A percentile compares a stretch with the other conserved stretches of the same genome.
These are phyloP conservation scores for Quercus wislizeni DNA, from an alignment of 306 rosid species.

Conservation along the genomic window DNA sequence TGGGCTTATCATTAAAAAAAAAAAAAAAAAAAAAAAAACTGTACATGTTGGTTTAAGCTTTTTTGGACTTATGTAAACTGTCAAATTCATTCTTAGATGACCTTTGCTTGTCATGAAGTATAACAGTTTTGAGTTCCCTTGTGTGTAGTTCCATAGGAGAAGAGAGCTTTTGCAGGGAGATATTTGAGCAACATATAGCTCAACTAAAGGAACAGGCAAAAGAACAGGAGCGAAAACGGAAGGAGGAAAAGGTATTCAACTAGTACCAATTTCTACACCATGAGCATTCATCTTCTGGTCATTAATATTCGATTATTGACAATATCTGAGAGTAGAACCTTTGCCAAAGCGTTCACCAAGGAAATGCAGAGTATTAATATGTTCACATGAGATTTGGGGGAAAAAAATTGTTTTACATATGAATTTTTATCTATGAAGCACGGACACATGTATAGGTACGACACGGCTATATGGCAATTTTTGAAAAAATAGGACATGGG, in stretches of 20 bases:
- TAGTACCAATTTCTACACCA: background rate
- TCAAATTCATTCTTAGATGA: background rate
- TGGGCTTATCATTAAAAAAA: too few species aligned
- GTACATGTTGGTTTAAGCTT: background rate
- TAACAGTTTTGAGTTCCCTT: too few species aligned
- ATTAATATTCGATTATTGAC: background rate
- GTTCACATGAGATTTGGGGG: background rate
- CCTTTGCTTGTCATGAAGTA: background rate
- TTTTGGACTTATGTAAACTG: background rate
- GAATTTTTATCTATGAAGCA: background rate
- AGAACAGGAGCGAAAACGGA: slow-evolving; percentile 74
- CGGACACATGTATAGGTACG: too few species aligned
- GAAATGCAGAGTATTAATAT: background rate
- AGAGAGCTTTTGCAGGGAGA: slow-evolving; percentile 59
- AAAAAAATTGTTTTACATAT: background rate
- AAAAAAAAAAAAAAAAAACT: too few species aligned
- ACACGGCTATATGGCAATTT: too few species aligned
- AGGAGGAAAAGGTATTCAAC: slow-evolving; percentile 80
- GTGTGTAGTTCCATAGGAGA: slow-evolving; percentile 71
- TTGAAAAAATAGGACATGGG: too few species aligned
- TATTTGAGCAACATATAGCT: slow-evolving; percentile 66
- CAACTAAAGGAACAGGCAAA: slow-evolving; percentile 80
- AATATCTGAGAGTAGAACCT: background rate
- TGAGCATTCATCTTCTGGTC: background rate
- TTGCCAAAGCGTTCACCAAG: background rate